phyloP scores from a whole-genome alignment of 345 rosid species.

The Brassica cretica region DNA sequence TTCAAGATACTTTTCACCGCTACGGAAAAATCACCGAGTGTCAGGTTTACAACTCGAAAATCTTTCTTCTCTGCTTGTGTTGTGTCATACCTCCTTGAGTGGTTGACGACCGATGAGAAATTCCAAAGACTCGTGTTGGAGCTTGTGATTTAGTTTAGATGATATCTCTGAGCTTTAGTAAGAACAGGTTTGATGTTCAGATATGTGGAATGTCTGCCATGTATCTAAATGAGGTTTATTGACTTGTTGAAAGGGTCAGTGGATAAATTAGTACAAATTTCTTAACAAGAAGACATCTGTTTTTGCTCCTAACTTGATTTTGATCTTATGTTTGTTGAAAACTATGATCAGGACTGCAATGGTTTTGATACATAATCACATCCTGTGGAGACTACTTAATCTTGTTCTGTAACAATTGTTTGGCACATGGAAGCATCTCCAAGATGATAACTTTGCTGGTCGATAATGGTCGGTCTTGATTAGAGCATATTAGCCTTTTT shows the following conservation, averaged over 20 bases:
- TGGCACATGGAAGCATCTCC: conserved; percentile 5
- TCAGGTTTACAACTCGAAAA: conserved; percentile 54
- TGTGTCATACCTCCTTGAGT: background rate
- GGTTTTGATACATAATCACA: too few relatives aligned
- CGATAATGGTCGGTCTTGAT: background rate
- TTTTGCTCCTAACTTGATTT: background rate
- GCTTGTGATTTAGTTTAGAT: conserved; percentile 9
- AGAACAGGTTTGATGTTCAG: background rate
- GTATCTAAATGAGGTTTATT: background rate
- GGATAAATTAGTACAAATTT: conserved; percentile 9
- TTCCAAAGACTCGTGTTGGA: conserved; percentile 10
- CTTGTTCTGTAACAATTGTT: background rate
- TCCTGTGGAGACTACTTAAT: background rate
- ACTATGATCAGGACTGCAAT: too few relatives aligned
- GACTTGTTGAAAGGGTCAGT: conserved; percentile 10
- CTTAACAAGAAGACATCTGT: background rate
- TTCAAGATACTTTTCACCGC: conserved; percentile 70
- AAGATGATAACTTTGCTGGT: conserved; percentile 22
- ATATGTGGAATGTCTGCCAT: conserved; percentile 2
- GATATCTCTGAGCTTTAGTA: background rate
- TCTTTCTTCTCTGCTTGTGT: background rate
- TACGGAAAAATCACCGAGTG: conserved; percentile 75
- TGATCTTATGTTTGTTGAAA: too few relatives aligned
- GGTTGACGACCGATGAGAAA: background rate
- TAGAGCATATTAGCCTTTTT: conserved; percentile 2